These are phyloP conservation scores for Botryotinia calthae DNA, from an alignment of 2,329 filamentous ascomycete species.

Conservation along the genomic window DNA sequence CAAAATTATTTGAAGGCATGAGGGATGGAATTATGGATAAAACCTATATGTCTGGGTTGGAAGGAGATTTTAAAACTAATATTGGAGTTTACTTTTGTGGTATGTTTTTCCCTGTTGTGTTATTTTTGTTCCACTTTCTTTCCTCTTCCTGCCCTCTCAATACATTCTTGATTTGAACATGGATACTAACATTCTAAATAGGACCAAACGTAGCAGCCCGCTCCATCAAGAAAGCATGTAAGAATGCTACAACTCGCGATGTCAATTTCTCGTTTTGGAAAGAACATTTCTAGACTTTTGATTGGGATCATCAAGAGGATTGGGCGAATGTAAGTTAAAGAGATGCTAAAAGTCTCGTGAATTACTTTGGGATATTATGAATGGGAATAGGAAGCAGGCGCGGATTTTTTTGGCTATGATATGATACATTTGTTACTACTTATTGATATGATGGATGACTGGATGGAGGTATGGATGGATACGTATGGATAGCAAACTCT, in stretches of 20 bases:
- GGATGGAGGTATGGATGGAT: neutral
- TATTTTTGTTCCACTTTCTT: no score
- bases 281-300: slow-evolving; percentile 67
- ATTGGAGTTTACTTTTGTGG: slow-evolving; percentile 99
- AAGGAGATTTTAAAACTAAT: slow-evolving; percentile 73
- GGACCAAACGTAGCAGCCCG: slow-evolving; percentile 57
- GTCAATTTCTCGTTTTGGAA: slow-evolving; percentile 99
- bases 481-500: neutral
- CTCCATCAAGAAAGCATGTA: slow-evolving; percentile 80
- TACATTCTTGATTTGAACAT: neutral
- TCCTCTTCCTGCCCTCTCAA: slow-evolving; percentile 34
- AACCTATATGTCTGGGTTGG: slow-evolving; percentile 79
- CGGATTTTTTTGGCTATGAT: neutral
- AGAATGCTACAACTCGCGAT: slow-evolving; percentile 67
- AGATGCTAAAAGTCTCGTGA: neutral
- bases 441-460: neutral
- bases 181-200: slow-evolving; percentile 25
- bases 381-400: neutral
- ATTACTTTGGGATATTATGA: neutral
- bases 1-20: slow-evolving; percentile 76
- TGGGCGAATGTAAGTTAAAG: neutral
- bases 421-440: neutral
- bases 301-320: neutral
- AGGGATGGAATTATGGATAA: slow-evolving; percentile 81
- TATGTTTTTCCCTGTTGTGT: slow-evolving; percentile 49